Evolutionary conservation across 2,329 filamentous ascomycete genomes (phyloP), one percentile per base, ranked within the genome.

Genomic region (Pseudogymnoascus pannorum): DNA sequence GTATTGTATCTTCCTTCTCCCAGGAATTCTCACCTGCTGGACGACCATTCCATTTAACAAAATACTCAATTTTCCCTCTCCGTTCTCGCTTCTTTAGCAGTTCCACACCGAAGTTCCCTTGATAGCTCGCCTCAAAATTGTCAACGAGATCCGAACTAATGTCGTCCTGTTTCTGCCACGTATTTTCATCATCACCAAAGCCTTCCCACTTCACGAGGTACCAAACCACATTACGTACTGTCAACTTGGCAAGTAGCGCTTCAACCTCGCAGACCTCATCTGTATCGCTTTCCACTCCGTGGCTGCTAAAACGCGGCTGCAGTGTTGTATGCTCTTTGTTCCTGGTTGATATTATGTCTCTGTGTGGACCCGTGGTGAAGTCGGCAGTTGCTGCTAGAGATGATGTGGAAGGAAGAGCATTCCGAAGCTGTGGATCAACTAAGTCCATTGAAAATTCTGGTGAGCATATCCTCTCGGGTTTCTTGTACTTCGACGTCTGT

Each of bases 131-230:
- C 57, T 65, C 29, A 64, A 65, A 64, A 22, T 58, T 61, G 61
- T 63, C 16, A 16, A 64, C 26, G 12, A 65, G 57, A 31, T 64
- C 59, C 24, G 14, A 16, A 40, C 63, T 61, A 60, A 65, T 65
- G 36, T 65, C 59, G 26, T 65, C 62, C 59, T 11, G 16, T 57
- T 62, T 59, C 58, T 66, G 44, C 61, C 38, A 68, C 36, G 61
- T 66, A 63, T 67, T 68, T 11, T 48, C 60, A 9, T 64, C 24
- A 54, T 67, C 22, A 16, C 38, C 42, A 60, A 66, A 68, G 22
- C 62, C 66, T 64, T 64, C 66, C 62, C 31, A 68, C 62, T 68
- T 66, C 26, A 67, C 54, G 66, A 68, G 60, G 51, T 66, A 67
- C 51, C 42, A 63, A 58, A 63, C 64, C 59, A 51, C 58, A 42